These are phyloP conservation scores for Schoenoplectus tabernaemontani DNA, from an alignment of 202 grass and related monocot species.

Conservation along the genomic window DNA sequence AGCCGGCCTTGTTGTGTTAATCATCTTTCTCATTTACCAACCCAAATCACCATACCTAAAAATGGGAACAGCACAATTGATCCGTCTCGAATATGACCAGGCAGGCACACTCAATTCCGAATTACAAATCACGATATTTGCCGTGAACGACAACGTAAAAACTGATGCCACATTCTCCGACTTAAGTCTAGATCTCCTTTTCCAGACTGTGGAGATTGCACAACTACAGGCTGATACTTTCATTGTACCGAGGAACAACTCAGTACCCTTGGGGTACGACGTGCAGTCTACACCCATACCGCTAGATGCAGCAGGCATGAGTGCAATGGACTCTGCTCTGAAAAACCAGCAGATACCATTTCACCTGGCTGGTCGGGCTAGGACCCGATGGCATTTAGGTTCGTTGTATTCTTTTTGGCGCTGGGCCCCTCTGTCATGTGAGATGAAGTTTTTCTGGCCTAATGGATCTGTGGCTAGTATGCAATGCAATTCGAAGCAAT, in stretches of 20 bases:
- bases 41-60: slow-evolving; percentile 46
- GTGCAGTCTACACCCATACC: slow-evolving; percentile 27
- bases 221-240: slow-evolving; percentile 39
- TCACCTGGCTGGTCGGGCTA: slow-evolving; percentile 30
- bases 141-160: slow-evolving; percentile 41
- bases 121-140: slow-evolving; percentile 28
- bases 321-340: slow-evolving; percentile 44
- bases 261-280: slow-evolving; percentile 41
- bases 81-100: slow-evolving; percentile 48
- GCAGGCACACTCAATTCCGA: slow-evolving; percentile 32
- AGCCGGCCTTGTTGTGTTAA: slow-evolving; percentile 26
- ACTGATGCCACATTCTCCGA: slow-evolving; percentile 30
- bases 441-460: slow-evolving; percentile 43
- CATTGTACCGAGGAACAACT: slow-evolving; percentile 19
- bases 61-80: slow-evolving; percentile 25
- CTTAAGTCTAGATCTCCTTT: slow-evolving; percentile 32
- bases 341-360: slow-evolving; percentile 43
- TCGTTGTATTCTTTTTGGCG: slow-evolving; percentile 18
- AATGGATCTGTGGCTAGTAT: slow-evolving; percentile 29
- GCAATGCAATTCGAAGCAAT: slow-evolving; percentile 38
- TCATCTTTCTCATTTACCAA: slow-evolving; percentile 44
- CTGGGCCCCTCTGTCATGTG: slow-evolving; percentile 39
- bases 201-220: slow-evolving; percentile 28
- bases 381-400: slow-evolving; percentile 40
- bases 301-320: slow-evolving; percentile 25